These are phyloP conservation scores for Fusarium nematophilum DNA, from an alignment of 2,329 filamentous ascomycete genomes.

Conservation along the genomic window DNA sequence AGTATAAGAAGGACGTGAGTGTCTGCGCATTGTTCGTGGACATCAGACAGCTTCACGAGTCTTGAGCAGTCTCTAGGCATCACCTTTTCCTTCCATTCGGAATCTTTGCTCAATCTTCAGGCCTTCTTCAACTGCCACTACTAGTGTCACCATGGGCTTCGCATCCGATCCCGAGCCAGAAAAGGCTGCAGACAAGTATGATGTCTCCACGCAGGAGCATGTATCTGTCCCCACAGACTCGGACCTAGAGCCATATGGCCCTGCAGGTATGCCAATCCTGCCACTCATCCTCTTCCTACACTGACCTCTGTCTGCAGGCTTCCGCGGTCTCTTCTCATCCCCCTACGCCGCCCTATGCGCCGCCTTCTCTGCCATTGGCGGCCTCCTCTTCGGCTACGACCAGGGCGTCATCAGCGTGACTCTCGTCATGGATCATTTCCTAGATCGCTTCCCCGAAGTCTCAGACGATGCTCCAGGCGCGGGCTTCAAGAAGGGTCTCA, in stretches of 20 bases:
- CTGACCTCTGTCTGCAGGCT: too few species aligned
- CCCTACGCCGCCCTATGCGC: slow-evolving; percentile 6
- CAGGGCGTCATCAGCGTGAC: slow-evolving; percentile 53
- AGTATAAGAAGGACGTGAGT: slow-evolving; percentile 1
- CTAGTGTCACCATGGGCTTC: too few species aligned
- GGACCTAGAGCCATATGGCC: too few species aligned
- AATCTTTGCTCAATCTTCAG: too few species aligned
- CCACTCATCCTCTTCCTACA: too few species aligned
- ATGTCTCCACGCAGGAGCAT: not conserved
- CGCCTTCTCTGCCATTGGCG: slow-evolving; percentile 16
- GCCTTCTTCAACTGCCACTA: too few species aligned
- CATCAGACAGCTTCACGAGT: not conserved
- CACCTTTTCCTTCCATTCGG: too few species aligned
- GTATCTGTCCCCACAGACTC: too few species aligned
- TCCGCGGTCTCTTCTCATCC: slow-evolving; percentile 10
- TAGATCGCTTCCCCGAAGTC: too few species aligned
- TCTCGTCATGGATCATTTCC: too few species aligned
- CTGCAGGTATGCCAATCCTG: too few species aligned
- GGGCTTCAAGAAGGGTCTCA: slow-evolving; percentile 53
- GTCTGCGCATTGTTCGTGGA: slow-evolving; percentile 3
- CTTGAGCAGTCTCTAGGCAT: too few species aligned
- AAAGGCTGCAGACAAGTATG: not conserved
- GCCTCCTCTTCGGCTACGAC: slow-evolving; percentile 26
- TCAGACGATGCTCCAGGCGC: slow-evolving; percentile 49
- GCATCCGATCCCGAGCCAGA: not conserved